Conservation (phyloP, 1,284 basidiomycete genomes). For the Phellinidium pouzarii region DNA sequence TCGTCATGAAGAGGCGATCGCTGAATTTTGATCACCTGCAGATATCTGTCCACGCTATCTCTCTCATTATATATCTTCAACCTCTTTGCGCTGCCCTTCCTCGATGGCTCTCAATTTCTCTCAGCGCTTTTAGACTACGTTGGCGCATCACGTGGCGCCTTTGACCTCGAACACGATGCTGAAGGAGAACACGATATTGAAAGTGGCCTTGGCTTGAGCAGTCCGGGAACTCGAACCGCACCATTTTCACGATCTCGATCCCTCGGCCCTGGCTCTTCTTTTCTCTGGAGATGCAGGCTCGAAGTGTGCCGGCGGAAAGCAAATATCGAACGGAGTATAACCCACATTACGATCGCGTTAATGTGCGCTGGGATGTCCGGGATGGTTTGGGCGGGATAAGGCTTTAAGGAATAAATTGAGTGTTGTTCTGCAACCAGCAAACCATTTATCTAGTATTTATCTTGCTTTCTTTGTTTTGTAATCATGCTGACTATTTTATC, state of each 20-base stretch:
- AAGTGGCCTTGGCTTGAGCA: background rate
- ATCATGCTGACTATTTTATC: too few species aligned
- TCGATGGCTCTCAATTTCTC: constrained; percentile 58
- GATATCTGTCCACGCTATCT: constrained; percentile 56
- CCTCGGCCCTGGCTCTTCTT: background rate
- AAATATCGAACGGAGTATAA: background rate
- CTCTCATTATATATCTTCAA: constrained; percentile 70
- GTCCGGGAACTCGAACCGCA: background rate
- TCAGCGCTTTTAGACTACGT: constrained; percentile 28
- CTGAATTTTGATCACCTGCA: too few species aligned
- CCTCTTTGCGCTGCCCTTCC: constrained; percentile 52
- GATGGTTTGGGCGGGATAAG: constrained; percentile 5
- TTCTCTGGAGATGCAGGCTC: background rate
- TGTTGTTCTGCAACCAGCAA: too few species aligned
- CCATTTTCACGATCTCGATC: background rate
- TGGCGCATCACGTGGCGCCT: background rate
- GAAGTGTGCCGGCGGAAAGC: constrained; percentile 8
- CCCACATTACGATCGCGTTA: constrained; percentile 2
- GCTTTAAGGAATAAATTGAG: too few species aligned
- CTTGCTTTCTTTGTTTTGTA: too few species aligned
- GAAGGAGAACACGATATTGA: background rate
- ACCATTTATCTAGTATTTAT: too few species aligned
- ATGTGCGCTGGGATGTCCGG: constrained; percentile 5
- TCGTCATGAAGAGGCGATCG: background rate
- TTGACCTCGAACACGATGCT: background rate